A percentile compares a stretch with the other conserved stretches of the same genome.
Evolutionary conservation across 768 basidiomycete genomes (phyloP).

Genomic region (Trametes meyenii): DNA sequence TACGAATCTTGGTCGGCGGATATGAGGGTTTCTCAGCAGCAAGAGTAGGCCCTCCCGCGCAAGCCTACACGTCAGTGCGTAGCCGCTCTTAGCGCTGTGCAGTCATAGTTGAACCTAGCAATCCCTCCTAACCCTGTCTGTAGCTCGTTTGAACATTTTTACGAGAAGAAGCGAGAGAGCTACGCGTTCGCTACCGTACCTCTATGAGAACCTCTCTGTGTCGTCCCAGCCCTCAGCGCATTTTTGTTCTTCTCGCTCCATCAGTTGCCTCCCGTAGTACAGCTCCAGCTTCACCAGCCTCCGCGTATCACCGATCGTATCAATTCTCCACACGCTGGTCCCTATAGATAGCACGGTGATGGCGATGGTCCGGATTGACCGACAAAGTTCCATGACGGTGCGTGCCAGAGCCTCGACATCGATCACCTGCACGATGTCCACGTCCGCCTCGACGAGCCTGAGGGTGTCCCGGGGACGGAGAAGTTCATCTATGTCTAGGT

Average conservation of each 20-base stretch:
- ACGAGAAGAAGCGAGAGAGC: no score
- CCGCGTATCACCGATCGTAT: background rate
- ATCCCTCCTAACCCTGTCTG: no score
- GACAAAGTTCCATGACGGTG: background rate
- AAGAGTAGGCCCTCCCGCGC: no score
- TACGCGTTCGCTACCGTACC: no score
- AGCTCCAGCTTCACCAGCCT: background rate
- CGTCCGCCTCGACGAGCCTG: background rate
- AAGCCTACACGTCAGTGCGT: no score
- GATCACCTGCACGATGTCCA: background rate
- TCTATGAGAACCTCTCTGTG: no score
- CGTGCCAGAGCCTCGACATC: background rate
- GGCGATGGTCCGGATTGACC: background rate
- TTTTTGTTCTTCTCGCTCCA: background rate
- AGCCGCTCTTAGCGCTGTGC: no score
- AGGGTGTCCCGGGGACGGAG: background rate
- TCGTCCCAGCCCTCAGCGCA: background rate
- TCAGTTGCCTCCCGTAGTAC: background rate
- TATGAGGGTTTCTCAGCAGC: background rate
- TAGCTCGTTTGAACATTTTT: no score
- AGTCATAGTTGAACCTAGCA: no score
- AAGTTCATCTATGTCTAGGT: background rate
- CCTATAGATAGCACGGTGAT: background rate
- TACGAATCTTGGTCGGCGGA: constrained; percentile 24
- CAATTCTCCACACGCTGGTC: background rate